Conservation (phyloP, 495 filamentous ascomycete genomes). For the Daldinia vernicosa region DNA sequence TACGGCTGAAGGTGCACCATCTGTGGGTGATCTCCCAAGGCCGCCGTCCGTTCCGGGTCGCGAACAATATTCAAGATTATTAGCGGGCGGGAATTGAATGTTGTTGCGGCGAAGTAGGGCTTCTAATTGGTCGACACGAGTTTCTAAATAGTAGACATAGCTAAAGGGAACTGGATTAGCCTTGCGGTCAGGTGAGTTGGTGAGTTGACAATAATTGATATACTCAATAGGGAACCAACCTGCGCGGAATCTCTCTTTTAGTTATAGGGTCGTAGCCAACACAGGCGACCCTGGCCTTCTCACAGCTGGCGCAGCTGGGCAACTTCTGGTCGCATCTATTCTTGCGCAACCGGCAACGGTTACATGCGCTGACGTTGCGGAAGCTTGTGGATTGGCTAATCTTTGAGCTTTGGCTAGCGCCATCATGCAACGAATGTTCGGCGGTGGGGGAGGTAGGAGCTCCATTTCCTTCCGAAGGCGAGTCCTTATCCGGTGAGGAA, state of each 20-base stretch:
- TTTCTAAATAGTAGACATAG: constrained; percentile 95
- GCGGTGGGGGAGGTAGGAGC: constrained; percentile 45
- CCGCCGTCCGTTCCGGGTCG: constrained; percentile 59
- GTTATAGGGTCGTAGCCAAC: constrained; percentile 97
- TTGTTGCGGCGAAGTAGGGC: constrained; percentile 73
- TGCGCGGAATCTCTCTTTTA: constrained; percentile 90
- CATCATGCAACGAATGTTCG: constrained; percentile 50
- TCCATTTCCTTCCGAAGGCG: constrained; percentile 49
- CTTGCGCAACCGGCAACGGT: constrained; percentile 90
- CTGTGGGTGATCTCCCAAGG: constrained; percentile 53
- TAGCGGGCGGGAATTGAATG: constrained; percentile 75
- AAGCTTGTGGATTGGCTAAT: constrained; percentile 68
- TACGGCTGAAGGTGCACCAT: constrained; percentile 41
- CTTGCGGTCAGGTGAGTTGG: constrained; percentile 7
- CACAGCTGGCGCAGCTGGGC: constrained; percentile 88
- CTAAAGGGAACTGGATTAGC: constrained; percentile 54
- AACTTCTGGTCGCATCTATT: constrained; percentile 94
- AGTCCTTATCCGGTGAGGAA: constrained; percentile 59
- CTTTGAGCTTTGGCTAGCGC: constrained; percentile 44
- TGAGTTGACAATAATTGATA: constrained; percentile 3
- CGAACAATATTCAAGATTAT: constrained; percentile 78
- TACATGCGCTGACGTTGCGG: constrained; percentile 94
- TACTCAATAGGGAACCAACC: constrained; percentile 54
- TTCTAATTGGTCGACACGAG: constrained; percentile 83
- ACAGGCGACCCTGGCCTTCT: constrained; percentile 87